Conservation (phyloP, 495 filamentous ascomycete species). For the Aspergillus panamensis region DNA sequence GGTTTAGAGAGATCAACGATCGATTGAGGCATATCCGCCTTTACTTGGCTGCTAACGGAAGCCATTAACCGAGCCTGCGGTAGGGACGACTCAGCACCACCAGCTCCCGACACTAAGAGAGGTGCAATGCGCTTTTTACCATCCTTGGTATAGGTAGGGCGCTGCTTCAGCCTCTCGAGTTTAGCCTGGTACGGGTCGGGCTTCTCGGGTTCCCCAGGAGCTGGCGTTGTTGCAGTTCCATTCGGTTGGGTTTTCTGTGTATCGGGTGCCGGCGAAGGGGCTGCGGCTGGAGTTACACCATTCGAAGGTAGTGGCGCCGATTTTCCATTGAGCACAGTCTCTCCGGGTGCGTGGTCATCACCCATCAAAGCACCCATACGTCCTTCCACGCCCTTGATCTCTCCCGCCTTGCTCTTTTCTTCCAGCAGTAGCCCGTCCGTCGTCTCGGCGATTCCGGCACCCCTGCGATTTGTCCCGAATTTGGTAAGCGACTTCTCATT, state of each 20-base stretch:
- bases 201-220: conserved; percentile 50
- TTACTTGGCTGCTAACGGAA: conserved; percentile 53
- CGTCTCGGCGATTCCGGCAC: conserved; percentile 84
- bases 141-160: conserved; percentile 93
- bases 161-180: conserved; percentile 77
- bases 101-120: conserved; percentile 80
- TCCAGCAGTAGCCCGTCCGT: conserved; percentile 82
- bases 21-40: conserved; percentile 74
- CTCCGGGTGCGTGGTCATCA: conserved; percentile 49
- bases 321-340: conserved; percentile 43
- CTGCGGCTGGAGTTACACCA: conserved; percentile 41
- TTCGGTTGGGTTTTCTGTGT: conserved; percentile 39
- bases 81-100: conserved; percentile 78
- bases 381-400: conserved; percentile 83
- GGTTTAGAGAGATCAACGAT: conserved; percentile 91
- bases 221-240: conserved; percentile 31
- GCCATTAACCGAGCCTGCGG: conserved; percentile 80
- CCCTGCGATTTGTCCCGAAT: conserved; percentile 81
- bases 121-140: conserved; percentile 95
- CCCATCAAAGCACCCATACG: conserved; percentile 98
- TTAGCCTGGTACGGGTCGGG: conserved; percentile 62
- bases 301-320: conserved; percentile 35
- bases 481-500: conserved; percentile 91
- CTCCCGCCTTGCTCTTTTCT: conserved; percentile 85
- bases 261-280: conserved; percentile 34